Evolutionary conservation across 192 early-diverging fungal species (phyloP), one percentile per base, ranked within the genome.

Genomic region (Lobosporangium transversale): DNA sequence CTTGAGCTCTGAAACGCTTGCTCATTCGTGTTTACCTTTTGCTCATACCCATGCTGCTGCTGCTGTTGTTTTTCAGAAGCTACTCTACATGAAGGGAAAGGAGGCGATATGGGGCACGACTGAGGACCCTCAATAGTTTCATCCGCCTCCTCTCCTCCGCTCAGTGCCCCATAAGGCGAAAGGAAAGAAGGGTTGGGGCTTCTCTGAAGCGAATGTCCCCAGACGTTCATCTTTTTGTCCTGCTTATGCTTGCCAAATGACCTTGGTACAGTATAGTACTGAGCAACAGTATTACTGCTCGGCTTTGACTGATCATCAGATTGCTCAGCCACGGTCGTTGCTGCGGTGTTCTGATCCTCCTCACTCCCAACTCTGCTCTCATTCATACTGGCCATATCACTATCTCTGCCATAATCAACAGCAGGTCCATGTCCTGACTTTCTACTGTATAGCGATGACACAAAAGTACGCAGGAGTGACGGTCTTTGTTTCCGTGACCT

Each of bases 141-240:
- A 35, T 62, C 60, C 1, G 24, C 17, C 30, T 50, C 32, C 11
- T 33, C 45, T 32, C 57, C 56, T 20, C 43, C 66, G 24, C 31
- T 27, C 18, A 53, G 3, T 24, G 66, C 45, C 20, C 56, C 55
- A 32, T 44, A 52, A 15, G 56, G 56, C 18, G 66, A 55, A 4
- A 27, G 26, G 14, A 29, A 43, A 15, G 68, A 14, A 1, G 68
- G 43, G 14, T 40, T 69, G 11, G 48, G 58, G 1, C 47, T 29
- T 42, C 55, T 36, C 53, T 62, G 64, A 11, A 67, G 18, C 7
- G 73, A 76, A 1, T 57, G 33, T 27, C 44, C 60, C 73, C 73
- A 76, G 4, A 62, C 36, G 30, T 33, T 67, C 1, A n/a, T 58
- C 14, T 47, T 62, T 27, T 35, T 10, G 24, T 70, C 53, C 15